These are phyloP conservation scores for Tetraselmis striata DNA, from an alignment of 139 green algal genomes.

Conservation along the genomic window DNA sequence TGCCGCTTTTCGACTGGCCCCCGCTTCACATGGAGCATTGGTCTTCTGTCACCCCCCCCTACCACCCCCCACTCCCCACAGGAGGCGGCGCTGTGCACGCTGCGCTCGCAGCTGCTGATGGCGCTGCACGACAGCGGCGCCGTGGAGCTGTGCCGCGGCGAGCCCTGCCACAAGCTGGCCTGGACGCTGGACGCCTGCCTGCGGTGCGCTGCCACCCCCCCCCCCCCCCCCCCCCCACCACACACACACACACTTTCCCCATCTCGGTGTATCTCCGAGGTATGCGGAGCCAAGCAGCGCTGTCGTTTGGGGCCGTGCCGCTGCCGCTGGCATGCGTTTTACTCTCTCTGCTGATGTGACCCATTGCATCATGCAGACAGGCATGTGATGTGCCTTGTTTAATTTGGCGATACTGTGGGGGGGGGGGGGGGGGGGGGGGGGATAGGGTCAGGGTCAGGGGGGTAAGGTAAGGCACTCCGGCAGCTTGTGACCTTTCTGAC, in stretches of 20 bases:
- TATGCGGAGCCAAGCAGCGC: background rate
- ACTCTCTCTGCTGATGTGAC: background rate
- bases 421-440: no score
- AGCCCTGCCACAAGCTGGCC: constrained; percentile 50
- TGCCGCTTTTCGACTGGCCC: background rate
- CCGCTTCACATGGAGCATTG: background rate
- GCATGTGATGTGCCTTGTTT: no score
- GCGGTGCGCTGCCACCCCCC: no score
- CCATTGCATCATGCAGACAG: no score
- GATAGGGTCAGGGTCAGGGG: no score
- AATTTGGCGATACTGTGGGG: no score
- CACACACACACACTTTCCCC: no score
- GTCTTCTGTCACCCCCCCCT: background rate
- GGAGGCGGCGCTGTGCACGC: constrained; percentile 52
- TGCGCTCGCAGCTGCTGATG: constrained; percentile 74
- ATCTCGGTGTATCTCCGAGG: background rate
- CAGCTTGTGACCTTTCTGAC: no score
- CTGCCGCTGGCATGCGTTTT: background rate
- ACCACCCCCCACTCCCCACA: constrained; percentile 10
- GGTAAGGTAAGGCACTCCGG: no score
- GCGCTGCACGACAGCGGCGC: constrained; percentile 58
- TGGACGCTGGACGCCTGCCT: constrained; percentile 66
- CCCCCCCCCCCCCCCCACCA: no score
- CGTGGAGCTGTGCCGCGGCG: constrained; percentile 27
- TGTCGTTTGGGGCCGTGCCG: background rate